phyloP scores from a whole-genome alignment of 2,329 filamentous ascomycete genomes.

The Sporothrix sp. region DNA sequence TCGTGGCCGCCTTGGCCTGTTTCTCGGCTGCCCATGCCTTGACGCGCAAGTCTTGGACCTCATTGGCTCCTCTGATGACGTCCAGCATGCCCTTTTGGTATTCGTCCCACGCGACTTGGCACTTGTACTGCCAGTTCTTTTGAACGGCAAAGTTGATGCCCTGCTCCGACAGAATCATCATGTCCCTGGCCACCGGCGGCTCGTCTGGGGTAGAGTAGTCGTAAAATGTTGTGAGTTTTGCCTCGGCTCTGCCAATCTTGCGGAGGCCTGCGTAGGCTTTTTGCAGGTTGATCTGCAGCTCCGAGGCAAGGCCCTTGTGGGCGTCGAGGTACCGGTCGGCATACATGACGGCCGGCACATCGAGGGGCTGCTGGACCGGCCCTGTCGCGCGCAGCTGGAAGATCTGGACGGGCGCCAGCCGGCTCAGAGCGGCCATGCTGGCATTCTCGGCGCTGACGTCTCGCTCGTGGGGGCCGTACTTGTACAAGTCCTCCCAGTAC shows the following conservation, averaged over 20 bases:
- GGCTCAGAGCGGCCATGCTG: conserved; percentile 11
- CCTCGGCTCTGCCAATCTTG: conserved; percentile 9
- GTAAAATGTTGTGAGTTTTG: conserved; percentile 7
- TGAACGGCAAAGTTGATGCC: conserved; percentile 17
- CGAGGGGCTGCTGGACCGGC: conserved; percentile 11
- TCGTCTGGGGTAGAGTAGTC: conserved; percentile 4
- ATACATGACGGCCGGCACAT: conserved; percentile 21
- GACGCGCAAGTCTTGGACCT: too few relatives aligned
- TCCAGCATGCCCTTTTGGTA: conserved; percentile 11
- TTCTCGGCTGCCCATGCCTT: too few relatives aligned
- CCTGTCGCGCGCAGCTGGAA: conserved; percentile 17
- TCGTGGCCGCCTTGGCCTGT: too few relatives aligned
- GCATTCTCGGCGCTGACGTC: background rate
- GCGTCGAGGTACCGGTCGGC: conserved; percentile 20
- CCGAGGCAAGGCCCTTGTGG: conserved; percentile 15
- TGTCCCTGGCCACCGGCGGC: conserved; percentile 11
- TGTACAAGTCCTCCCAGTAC: conserved; percentile 20
- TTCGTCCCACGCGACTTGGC: conserved; percentile 12
- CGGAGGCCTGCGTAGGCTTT: conserved; percentile 12
- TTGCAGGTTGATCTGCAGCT: conserved; percentile 16
- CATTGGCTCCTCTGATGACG: too few relatives aligned
- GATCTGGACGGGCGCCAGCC: conserved; percentile 16
- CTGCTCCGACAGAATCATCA: conserved; percentile 15
- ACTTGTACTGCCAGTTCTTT: conserved; percentile 18
- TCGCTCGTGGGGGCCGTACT: background rate